phyloP scores from a whole-genome alignment of 1,284 basidiomycete species.

The Papiliotrema terrestris region DNA sequence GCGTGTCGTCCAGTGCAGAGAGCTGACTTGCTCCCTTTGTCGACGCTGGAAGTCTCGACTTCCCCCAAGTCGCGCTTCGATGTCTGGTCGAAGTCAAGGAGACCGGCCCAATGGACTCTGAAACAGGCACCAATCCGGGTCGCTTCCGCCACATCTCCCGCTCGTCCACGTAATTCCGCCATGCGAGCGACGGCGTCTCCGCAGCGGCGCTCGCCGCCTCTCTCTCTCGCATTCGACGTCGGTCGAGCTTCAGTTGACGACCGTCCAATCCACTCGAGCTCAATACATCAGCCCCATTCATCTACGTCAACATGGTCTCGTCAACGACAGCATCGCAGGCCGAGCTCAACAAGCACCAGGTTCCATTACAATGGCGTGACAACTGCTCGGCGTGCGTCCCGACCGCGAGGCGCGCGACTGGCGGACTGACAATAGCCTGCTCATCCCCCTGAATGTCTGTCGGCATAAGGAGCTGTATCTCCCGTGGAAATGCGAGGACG shows the following conservation, averaged over 20 bases:
- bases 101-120: neutral
- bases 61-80: too few relatives aligned
- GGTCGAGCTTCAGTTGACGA: neutral
- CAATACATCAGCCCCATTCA: neutral
- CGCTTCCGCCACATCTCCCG: neutral
- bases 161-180: neutral
- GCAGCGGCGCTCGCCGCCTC: too few relatives aligned
- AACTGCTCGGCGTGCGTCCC: conserved; percentile 80
- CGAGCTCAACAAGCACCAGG: conserved; percentile 69
- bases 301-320: conserved; percentile 56
- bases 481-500: conserved; percentile 79
- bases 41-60: too few relatives aligned
- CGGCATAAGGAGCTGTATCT: conserved; percentile 66
- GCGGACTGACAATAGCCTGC: conserved; percentile 52
- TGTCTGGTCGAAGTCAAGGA: too few relatives aligned
- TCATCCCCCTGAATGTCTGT: conserved; percentile 81
- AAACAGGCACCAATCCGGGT: neutral
- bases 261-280: neutral
- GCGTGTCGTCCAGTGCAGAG: too few relatives aligned
- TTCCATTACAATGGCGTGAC: conserved; percentile 83
- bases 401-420: neutral
- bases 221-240: too few relatives aligned
- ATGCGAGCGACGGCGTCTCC: neutral
- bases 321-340: conserved; percentile 75
- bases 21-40: too few relatives aligned